Evolutionary conservation across 2,329 filamentous ascomycete genomes (phyloP), one percentile per base, ranked within the genome.

Genomic region (Colletotrichum spaethianum): DNA sequence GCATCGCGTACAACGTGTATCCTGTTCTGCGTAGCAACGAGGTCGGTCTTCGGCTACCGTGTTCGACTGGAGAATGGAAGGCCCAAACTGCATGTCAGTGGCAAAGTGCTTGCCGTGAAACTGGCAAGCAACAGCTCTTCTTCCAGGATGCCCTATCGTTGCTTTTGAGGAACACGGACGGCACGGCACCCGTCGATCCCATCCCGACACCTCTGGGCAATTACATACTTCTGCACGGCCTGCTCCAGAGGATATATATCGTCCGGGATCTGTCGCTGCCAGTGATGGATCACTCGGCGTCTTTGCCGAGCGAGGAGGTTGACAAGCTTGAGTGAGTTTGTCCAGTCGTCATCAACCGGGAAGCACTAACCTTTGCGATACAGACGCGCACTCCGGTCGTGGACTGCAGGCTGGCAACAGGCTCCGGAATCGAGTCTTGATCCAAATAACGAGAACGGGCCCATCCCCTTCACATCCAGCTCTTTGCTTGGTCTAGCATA

Each of bases 401-500:
- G 82, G 82, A 82, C 81, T 2, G 78, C 80, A 0, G 79, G 79
- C 8, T 83, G 82, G 82, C 81, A 83, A 33, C 81, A 82, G 64
- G 79, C 80, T 0, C 79, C 82, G 0, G 82, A 83, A 56, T 83
- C 81, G 1, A 81, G 77, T 31, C 79, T 83, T 0, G 82, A 83
- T 44, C 82, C 82, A 0, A 82, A 83, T 59, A 83, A 83, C 46
- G 81, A 82, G 53, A 83, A 82, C 36, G 82, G 82, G 0, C 82
- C 82, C 0, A 83, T 83, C 18, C 82, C 82, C 0, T 83, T 83
- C 70, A 87, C 84, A 0, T 86, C 85, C 2, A 86, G 82, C 60
- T 83, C 85, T 0, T 79, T 87, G 0, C 78, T 86, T 0, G 82
- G 83, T 0, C 79, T 87, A 0, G 85, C 85, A 1, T 87, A 86